Evolutionary conservation across 2,329 filamentous ascomycete species (phyloP).

Genomic region (Verticillium albo-atrum): DNA sequence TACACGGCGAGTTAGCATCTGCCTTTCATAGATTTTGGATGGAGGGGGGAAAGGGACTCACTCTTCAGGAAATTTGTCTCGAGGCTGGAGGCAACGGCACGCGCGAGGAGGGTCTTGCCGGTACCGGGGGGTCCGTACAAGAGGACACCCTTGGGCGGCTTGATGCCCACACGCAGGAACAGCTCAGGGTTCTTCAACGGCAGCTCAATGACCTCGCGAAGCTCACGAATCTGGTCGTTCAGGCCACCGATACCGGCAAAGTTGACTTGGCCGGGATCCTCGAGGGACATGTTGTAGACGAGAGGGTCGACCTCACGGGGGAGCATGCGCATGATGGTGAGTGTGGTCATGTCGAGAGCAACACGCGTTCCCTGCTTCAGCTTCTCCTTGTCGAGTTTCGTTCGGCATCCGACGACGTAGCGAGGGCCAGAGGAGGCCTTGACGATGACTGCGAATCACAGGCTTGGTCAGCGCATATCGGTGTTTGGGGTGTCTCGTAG

Average conservation of each 20-base stretch:
- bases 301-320: constrained; percentile 96
- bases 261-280: constrained; percentile 95
- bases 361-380: constrained; percentile 98
- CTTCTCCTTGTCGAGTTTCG: constrained; percentile 96
- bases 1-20: constrained; percentile 29
- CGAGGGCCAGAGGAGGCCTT: constrained; percentile 95
- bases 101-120: constrained; percentile 89
- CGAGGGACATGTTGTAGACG: constrained; percentile 99
- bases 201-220: constrained; percentile 95
- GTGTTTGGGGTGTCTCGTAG: background rate
- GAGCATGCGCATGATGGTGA: constrained; percentile 99
- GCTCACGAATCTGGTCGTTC: constrained; percentile 96
- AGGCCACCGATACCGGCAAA: constrained; percentile 96
- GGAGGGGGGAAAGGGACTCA: constrained; percentile 32
- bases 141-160: constrained; percentile 95
- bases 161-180: constrained; percentile 95
- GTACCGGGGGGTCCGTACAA: constrained; percentile 96
- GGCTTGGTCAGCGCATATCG: background rate
- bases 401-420: constrained; percentile 97
- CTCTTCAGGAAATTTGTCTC: constrained; percentile 99
- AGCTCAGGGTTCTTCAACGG: constrained; percentile 98
- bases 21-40: no score
- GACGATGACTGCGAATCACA: constrained; percentile 72
- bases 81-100: constrained; percentile 91
- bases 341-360: constrained; percentile 97